phyloP scores from a whole-genome alignment of 495 filamentous ascomycete genomes.

The Penicillium parvum region DNA sequence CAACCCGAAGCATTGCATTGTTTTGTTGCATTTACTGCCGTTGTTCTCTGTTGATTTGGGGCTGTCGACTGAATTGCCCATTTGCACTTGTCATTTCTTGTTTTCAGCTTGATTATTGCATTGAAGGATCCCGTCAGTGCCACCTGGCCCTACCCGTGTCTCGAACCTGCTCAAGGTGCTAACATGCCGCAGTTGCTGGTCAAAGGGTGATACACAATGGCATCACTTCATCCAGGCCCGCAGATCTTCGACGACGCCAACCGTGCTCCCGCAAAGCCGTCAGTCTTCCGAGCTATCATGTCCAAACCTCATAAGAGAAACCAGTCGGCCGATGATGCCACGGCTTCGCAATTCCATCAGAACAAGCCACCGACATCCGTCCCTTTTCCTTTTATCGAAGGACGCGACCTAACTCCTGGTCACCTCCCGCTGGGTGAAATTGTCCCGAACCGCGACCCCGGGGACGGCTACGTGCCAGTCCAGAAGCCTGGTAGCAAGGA shows the following conservation, averaged over 20 bases:
- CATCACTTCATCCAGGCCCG: conserved; percentile 31
- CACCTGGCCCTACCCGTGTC: conserved; percentile 21
- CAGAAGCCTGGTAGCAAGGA: conserved; percentile 24
- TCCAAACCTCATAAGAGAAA: conserved; percentile 40
- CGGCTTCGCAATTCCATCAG: conserved; percentile 12
- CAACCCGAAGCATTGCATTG: conserved; percentile 18
- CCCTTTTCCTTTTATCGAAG: conserved; percentile 27
- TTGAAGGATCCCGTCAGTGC: conserved; percentile 26
- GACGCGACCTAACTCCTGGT: conserved; percentile 13
- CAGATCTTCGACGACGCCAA: conserved; percentile 44
- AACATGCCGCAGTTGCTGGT: conserved; percentile 27
- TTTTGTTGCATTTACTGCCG: conserved; percentile 18
- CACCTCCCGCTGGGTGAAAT: conserved; percentile 39
- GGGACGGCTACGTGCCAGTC: conserved; percentile 19
- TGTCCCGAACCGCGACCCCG: conserved; percentile 35
- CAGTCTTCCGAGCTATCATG: conserved; percentile 44
- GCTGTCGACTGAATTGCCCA: conserved; percentile 1
- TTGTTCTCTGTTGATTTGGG: conserved; percentile 15
- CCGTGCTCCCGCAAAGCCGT: conserved; percentile 35
- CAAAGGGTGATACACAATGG: conserved; percentile 38
- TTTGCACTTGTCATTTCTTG: conserved; percentile 4
- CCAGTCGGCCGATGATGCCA: conserved; percentile 37
- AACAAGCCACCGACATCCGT: conserved; percentile 17
- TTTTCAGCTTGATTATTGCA: conserved; percentile 5
- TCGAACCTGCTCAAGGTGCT: conserved; percentile 1